These are phyloP conservation scores for Gastrodia elata DNA, from an alignment of 106 monocot genomes.

Conservation along the genomic window DNA sequence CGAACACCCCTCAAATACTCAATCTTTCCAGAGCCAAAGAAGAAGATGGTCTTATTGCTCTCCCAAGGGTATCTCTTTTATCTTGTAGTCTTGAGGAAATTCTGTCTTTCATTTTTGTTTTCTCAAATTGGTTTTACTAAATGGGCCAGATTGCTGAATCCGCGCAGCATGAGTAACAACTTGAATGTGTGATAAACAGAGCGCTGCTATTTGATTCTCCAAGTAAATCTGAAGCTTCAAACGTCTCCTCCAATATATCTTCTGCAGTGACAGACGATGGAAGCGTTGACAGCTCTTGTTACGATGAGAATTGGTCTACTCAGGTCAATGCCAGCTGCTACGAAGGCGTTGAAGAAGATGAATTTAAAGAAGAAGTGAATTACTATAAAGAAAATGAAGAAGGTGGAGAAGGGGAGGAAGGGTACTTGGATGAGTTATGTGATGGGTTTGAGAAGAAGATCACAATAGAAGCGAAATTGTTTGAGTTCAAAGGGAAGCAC, in stretches of 20 bases:
- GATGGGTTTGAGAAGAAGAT: slow-evolving; percentile 40
- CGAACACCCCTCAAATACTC: slow-evolving; percentile 54
- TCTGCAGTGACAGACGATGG: slow-evolving; percentile 41
- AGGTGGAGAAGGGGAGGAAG: slow-evolving; percentile 12
- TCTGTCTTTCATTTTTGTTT: background rate
- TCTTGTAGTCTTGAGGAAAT: background rate
- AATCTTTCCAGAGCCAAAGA: background rate
- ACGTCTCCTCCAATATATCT: slow-evolving; percentile 1
- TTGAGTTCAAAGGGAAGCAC: slow-evolving; percentile 62
- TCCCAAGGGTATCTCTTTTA: background rate
- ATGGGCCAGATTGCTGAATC: slow-evolving; percentile 16
- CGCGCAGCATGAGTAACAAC: slow-evolving; percentile 16
- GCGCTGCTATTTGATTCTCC: slow-evolving; percentile 81
- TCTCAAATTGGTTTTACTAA: background rate
- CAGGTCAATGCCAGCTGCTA: slow-evolving; percentile 41
- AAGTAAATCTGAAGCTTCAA: slow-evolving; percentile 33
- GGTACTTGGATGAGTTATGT: slow-evolving; percentile 42
- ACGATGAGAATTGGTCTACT: slow-evolving; percentile 60
- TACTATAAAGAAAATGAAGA: slow-evolving; percentile 13
- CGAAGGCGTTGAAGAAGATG: slow-evolving; percentile 13
- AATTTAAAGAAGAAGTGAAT: slow-evolving; percentile 6
- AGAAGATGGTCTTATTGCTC: background rate
- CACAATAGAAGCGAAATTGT: slow-evolving; percentile 22
- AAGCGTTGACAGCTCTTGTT: slow-evolving; percentile 10
- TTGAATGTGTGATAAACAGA: slow-evolving; percentile 47